Evolutionary conservation across 1,284 basidiomycete species (phyloP).

Genomic region (Phellinidium pouzarii): DNA sequence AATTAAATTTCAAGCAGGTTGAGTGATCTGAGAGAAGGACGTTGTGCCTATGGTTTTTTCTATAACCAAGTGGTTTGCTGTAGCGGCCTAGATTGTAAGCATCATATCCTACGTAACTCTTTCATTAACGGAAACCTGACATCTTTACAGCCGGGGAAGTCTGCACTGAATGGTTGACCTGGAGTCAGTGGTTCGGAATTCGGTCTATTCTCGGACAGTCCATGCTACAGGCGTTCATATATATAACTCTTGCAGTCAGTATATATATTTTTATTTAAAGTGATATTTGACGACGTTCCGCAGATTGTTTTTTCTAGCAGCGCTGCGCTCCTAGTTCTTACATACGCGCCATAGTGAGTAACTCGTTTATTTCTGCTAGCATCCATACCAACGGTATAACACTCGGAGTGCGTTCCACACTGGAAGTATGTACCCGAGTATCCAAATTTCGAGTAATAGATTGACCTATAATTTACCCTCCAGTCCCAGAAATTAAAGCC

Average conservation of each 20-base stretch:
- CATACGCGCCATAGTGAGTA: constrained; percentile 64
- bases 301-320: constrained; percentile 58
- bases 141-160: constrained; percentile 51
- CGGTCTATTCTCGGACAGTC: constrained; percentile 51
- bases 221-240: constrained; percentile 55
- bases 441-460: not conserved
- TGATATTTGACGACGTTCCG: constrained; percentile 4
- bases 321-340: constrained; percentile 58
- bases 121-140: no score
- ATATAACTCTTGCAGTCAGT: constrained; percentile 56
- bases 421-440: constrained; percentile 49
- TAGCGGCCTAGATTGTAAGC: constrained; percentile 65
- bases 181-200: constrained; percentile 54
- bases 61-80: constrained; percentile 71
- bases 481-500: constrained; percentile 74
- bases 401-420: constrained; percentile 62
- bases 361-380: not conserved
- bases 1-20: constrained; percentile 38
- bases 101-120: not conserved
- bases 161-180: constrained; percentile 67
- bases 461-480: not conserved
- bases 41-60: constrained; percentile 65
- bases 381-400: not conserved
- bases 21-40: constrained; percentile 62
- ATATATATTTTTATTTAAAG: not conserved